Evolutionary conservation across 106 monocot species (phyloP), one percentile per base, ranked within the genome.

Genomic region (Alisma plantagoaquatica): DNA sequence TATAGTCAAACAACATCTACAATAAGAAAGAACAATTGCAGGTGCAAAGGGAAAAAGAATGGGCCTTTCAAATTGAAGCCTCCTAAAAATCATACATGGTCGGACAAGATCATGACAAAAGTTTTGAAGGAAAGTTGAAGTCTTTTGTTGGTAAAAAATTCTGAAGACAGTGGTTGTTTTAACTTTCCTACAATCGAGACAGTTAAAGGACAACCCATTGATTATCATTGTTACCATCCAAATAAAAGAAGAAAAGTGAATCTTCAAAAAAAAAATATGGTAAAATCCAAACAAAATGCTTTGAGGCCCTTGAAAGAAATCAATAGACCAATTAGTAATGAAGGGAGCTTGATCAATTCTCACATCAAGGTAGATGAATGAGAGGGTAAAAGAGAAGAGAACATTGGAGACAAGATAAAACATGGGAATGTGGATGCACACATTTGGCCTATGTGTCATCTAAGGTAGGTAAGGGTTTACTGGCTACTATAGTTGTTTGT

Each of bases 221-320:
- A 7, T 6, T 14, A 38, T 38, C 35, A 7, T 7, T 6, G 14
- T 6, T 7, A 38, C 14, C 35, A 6, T 38, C 14, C 51, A 73
- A 70, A 35, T 70, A 75, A 51, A 77, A 80, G 53, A 83, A 70
- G 58, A 71, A 70, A 66, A 67, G 29, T 16, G 68, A 47, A 35
- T 52, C 53, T 62, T 41, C 55, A 62, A 75, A 55, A 78, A n/a
- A 52, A 38, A 46, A 47, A 61, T 28, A 43, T 43, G 51, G 45
- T 62, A 42, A 77, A 73, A 56, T 64, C 51, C 1, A 73, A 61
- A 30, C 49, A 49, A 22, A 68, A 67, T 60, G 29, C 5, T 7
- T 14, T 23, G 24, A 77, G 62, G 44, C 48, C 51, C 15, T 29
- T 12, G 23, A 77, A 71, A 43, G 73, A 74, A 38, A 6, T 14